Conservation (phyloP, 768 basidiomycete species). For the Kwoniella pini region DNA sequence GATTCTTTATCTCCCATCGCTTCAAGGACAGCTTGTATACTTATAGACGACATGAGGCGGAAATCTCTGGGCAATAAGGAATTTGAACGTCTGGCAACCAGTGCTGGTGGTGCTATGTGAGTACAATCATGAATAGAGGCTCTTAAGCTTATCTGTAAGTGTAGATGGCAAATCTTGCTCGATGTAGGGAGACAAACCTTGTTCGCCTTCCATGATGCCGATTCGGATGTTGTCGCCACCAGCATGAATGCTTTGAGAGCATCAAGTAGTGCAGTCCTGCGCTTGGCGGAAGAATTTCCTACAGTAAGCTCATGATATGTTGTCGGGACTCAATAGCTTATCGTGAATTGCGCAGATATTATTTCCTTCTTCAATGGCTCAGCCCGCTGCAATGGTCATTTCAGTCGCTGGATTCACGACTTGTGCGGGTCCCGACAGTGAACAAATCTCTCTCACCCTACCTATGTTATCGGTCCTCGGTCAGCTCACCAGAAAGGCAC, state of each 20-base stretch:
- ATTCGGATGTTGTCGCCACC: constrained; percentile 22
- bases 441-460: constrained; percentile 18
- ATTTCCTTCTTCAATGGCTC: constrained; percentile 8
- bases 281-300: constrained; percentile 12
- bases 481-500: constrained; percentile 14
- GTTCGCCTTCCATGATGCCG: constrained; percentile 32
- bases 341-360: neutral
- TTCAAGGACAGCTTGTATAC: constrained; percentile 4
- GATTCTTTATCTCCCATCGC: constrained; percentile 22
- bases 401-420: constrained; percentile 17
- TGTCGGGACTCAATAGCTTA: neutral
- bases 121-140: neutral
- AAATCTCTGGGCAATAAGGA: neutral
- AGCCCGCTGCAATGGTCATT: constrained; percentile 18
- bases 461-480: constrained; percentile 14
- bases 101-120: constrained; percentile 12
- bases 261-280: constrained; percentile 5
- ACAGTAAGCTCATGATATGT: constrained; percentile 18
- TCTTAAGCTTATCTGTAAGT: neutral
- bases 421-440: constrained; percentile 17
- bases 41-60: constrained; percentile 13
- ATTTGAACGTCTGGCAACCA: neutral
- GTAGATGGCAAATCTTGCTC: constrained; percentile 36
- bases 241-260: constrained; percentile 22
- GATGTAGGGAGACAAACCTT: constrained; percentile 36